Base-by-base conservation (phyloP, 495 filamentous ascomycete species). In the Cercophora sp. region DNA sequence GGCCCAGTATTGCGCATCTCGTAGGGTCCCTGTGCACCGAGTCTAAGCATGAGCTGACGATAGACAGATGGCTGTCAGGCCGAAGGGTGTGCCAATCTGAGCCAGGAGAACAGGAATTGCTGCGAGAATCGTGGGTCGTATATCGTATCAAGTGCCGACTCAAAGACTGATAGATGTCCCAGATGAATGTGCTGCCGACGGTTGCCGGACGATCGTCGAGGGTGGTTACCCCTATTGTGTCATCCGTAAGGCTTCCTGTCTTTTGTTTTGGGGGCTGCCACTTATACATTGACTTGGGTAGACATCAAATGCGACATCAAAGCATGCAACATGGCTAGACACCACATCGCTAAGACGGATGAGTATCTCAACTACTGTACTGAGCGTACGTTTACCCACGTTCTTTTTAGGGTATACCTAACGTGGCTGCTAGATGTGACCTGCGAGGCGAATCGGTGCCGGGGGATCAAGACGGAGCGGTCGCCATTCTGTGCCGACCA, bases 361-460 rank as follows among this genome's bases (percentile, higher is more conserved):
- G 57, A 63, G 23, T 69, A 66, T n/a, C 55, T 50, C 0, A 26
- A n/a, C 8, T 66, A 46, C 23, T 70, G 68, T 27, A 49, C 48
- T 13, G 27, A 55, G 1, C 68, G 68, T 70, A 23, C 51, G 68
- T 52, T 8, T 29, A 25, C 4, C 19, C 18, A n/a, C 45, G 34
- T 25, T 8, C 22, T 57, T 32, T 16, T 32, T 16, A 26, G 6
- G 11, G 1, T 5, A 10, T 27, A 18, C 8, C 47, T 44, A 20
- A 43, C 16, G 26, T 22, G 22, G 19, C n/a, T 13, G 11, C 5
- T 44, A 71, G 68, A 70, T 15, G 64, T 58, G 26, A 56, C 43
- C 27, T 71, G 68, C 51, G 41, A 59, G 1, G 54, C 40, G 5
- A 19, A 29, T 8, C 47, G 42, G 3, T 71, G 68, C 25, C 25